A percentile compares a stretch with the other conserved stretches of the same genome.
Conservation (phyloP, 768 basidiomycete species). For the Boletus sp. region DNA sequence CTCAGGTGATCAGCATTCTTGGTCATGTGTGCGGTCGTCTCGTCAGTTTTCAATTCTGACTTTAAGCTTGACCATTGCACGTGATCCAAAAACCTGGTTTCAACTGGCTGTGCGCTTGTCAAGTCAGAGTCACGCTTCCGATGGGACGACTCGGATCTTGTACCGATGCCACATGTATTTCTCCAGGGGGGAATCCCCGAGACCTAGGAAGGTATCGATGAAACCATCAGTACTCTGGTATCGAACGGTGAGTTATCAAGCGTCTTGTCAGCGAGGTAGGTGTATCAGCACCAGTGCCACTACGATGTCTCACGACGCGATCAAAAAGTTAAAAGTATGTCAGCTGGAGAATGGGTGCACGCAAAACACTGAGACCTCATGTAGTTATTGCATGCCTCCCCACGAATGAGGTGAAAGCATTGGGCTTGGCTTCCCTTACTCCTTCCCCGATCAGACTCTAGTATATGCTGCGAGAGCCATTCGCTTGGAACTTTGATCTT, state of each 20-base stretch:
- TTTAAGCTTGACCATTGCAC: neutral
- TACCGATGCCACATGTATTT: neutral
- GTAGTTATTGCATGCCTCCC: conserved; percentile 14
- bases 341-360: neutral
- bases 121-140: neutral
- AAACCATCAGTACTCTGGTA: neutral
- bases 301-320: neutral
- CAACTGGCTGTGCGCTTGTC: neutral
- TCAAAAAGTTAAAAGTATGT: neutral
- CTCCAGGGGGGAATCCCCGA: neutral
- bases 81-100: neutral
- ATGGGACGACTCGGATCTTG: neutral
- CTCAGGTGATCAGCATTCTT: neutral
- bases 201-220: neutral
- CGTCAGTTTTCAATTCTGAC: neutral
- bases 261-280: neutral
- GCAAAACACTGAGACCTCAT: neutral
- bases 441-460: conserved; percentile 10
- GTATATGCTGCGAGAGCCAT: conserved; percentile 46
- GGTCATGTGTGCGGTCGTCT: neutral
- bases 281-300: neutral
- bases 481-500: conserved; percentile 52
- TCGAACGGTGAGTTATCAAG: neutral
- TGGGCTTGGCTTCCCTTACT: neutral
- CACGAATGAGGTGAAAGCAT: conserved; percentile 43